Evolutionary conservation across 2,329 filamentous ascomycete species (phyloP), one percentile per base, ranked within the genome.

Genomic region (Epichloe elymi): DNA sequence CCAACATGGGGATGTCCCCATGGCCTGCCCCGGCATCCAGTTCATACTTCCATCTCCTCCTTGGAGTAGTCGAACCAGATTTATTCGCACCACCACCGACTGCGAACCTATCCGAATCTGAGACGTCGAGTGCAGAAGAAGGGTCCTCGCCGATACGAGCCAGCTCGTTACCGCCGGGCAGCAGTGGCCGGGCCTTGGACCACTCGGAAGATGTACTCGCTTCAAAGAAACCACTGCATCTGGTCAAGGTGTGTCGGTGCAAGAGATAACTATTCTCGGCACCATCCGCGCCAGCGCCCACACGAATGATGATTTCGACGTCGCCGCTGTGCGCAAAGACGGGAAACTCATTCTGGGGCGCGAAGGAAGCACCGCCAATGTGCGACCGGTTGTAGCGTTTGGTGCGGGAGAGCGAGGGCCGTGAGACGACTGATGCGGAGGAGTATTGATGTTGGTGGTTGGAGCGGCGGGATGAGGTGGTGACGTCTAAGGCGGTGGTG

Each of bases 211-310:
- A 88, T 43, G 84, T 89, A 63, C 82, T 87, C 23, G 86, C 85
- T 67, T 95, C 88, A 64, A 97, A 97, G 72, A 95, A 96, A 15
- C 88, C 89, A 5, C 89, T 95, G 62, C 86, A 95, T 67, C 94
- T 86, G 35, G 86, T 83, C 58, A 97, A 72, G 40, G 91, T 95
- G 61, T 96, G 78, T 53, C 83, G 78, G 69, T 97, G 91, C 51
- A 97, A 75, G 45, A 96, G 75, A 65, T 96, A 97, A 54, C 86
- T 78, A 63, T 88, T 86, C 67, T 93, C 85, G 46, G 57, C 59
- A 37, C 59, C 54, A 50, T 84, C 72, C 14, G 80, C 76, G 62
- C 75, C 59, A 40, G 60, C 53, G 49, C 85, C 73, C 14, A 80
- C 76, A 62, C 76, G 78, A 60, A 96, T 79, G 51, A 91, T 63